Evolutionary conservation across 164 flowering plant species (phyloP), one percentile per base, ranked within the genome.

Genomic region (Dillenia suffruticosa): DNA sequence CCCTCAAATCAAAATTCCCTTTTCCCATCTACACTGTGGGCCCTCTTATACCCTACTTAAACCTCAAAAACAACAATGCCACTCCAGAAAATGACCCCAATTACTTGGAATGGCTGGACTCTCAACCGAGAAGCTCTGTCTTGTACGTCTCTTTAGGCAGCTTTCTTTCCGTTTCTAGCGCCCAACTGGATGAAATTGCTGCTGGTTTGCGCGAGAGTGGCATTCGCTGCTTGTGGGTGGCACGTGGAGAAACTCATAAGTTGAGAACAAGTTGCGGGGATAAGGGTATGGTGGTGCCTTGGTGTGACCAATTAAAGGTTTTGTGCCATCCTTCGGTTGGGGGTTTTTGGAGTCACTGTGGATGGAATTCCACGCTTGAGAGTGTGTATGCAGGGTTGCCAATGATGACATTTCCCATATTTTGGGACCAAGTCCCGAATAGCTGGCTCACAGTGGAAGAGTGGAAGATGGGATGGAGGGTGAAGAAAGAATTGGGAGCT

Each of bases 241-340:
- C 74, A 0, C 78, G 84, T 8, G 64, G 58, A 1, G 77, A 72
- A 5, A 43, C 71, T 11, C 9, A 56, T n/a, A 22, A 56, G 14
- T 44, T 63, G 6, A 59, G 26, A 47, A 66, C 45, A 2, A 44
- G 11, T 10, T 59, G 68, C 22, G 78, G 70, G 43, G 81, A 66
- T 3, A 74, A 0, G 69, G 84, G 90, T 10, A 1, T 78, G 45
- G 73, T 83, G 46, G 83, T 87, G 57, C 74, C 79, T 0, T 85
- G 96, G 96, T 87, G 93, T 67, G 84, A 81, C 66, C 96, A 89
- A 56, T 50, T 85, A 67, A 75, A 53, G 59, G 91, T 89, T 13
- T 54, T 89, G 49, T 68, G 69, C 43, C 90, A 89, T 65, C 56
- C 78, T 56, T 70, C 91, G 5, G 66, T 85, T 0, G 93, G 87